phyloP scores from a whole-genome alignment of 768 basidiomycete genomes.

The Leucogyrophana mollusca region DNA sequence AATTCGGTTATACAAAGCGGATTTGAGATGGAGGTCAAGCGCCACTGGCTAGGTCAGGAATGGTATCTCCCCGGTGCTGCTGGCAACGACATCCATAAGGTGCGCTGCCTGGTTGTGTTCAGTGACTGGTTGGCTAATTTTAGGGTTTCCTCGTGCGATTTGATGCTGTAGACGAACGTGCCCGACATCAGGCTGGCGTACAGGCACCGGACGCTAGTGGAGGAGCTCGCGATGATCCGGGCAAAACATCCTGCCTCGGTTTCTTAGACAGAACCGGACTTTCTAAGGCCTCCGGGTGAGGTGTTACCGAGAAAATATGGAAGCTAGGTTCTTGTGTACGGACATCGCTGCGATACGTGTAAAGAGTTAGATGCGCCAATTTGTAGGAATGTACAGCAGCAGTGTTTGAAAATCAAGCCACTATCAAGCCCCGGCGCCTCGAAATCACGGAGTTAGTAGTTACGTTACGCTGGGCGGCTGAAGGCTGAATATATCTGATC shows the following conservation, averaged over 20 bases:
- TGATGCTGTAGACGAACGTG: slow-evolving; percentile 79
- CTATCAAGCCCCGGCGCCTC: too few relatives aligned
- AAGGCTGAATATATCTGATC: too few relatives aligned
- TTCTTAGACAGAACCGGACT: not conserved
- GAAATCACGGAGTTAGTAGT: too few relatives aligned
- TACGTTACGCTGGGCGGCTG: not conserved
- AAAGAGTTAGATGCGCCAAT: too few relatives aligned
- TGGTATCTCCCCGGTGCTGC: slow-evolving; percentile 94
- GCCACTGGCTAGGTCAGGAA: slow-evolving; percentile 88
- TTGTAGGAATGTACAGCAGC: too few relatives aligned
- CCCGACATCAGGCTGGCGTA: slow-evolving; percentile 90
- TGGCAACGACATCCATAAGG: slow-evolving; percentile 97
- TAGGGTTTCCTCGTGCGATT: not conserved
- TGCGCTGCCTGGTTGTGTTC: slow-evolving; percentile 24
- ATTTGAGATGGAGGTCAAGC: slow-evolving; percentile 98
- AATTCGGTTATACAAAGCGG: slow-evolving; percentile 97
- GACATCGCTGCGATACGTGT: too few relatives aligned
- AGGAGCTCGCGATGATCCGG: slow-evolving; percentile 75
- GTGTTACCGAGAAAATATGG: not conserved
- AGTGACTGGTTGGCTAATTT: too few relatives aligned
- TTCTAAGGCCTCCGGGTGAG: not conserved
- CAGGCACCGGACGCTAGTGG: slow-evolving; percentile 84
- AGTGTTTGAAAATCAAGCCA: too few relatives aligned
- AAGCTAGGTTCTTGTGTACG: too few relatives aligned
- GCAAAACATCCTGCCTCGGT: slow-evolving; percentile 16